phyloP scores from a whole-genome alignment of 768 basidiomycete genomes.

The Exidia glandulosa region DNA sequence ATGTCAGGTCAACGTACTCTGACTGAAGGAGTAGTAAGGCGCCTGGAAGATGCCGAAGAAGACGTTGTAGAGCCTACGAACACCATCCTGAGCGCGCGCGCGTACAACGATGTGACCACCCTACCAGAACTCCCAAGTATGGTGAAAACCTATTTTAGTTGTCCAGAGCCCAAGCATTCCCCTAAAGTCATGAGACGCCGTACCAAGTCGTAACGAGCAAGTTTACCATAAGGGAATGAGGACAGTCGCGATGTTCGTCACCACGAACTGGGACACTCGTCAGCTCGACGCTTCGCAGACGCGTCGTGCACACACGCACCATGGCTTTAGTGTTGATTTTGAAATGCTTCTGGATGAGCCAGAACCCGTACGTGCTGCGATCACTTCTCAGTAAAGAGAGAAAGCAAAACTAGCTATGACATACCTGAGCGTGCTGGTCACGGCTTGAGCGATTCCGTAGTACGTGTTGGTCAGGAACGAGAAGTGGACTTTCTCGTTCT shows the following conservation, averaged over 20 bases:
- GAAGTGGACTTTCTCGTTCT: conserved; percentile 48
- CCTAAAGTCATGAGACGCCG: conserved; percentile 13
- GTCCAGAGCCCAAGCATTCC: conserved; percentile 85
- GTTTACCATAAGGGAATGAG: conserved; percentile 57
- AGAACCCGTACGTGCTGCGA: conserved; percentile 58
- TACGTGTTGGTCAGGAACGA: conserved; percentile 77
- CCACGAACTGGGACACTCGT: conserved; percentile 40
- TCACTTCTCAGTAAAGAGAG: background rate
- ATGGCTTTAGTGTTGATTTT: conserved; percentile 75
- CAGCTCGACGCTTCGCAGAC: background rate
- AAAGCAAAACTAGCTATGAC: background rate
- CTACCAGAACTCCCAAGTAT: conserved; percentile 81
- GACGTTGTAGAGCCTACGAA: conserved; percentile 61
- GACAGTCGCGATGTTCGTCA: conserved; percentile 67
- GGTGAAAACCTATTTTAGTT: conserved; percentile 63
- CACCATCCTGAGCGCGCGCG: conserved; percentile 9
- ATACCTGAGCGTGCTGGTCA: conserved; percentile 46
- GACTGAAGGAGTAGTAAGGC: conserved; percentile 78
- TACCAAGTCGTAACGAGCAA: background rate
- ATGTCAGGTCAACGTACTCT: conserved; percentile 46
- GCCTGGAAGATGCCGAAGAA: conserved; percentile 76
- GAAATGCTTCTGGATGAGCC: conserved; percentile 73
- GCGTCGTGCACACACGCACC: conserved; percentile 29
- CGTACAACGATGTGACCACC: no score
- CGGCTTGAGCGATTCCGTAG: conserved; percentile 62